A percentile compares a stretch with the other conserved stretches of the same genome.
These are phyloP conservation scores for Colletotrichum chlorophyti DNA, from an alignment of 2,329 filamentous ascomycete genomes.

Conservation along the genomic window DNA sequence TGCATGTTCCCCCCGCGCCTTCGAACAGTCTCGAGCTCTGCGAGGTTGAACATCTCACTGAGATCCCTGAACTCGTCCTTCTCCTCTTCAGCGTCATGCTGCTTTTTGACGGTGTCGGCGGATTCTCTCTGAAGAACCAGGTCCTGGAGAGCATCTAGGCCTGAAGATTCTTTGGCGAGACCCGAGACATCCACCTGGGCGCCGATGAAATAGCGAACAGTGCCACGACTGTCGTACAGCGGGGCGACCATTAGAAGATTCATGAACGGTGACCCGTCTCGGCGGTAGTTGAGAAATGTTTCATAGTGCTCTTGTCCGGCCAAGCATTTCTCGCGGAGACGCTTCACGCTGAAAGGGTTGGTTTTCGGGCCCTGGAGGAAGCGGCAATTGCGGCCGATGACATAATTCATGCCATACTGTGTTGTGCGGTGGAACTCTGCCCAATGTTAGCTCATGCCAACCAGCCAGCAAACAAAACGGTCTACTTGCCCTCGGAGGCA, in stretches of 20 bases:
- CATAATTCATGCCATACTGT: slow-evolving; percentile 76
- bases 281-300: slow-evolving; percentile 77
- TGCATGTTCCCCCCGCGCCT: slow-evolving; percentile 71
- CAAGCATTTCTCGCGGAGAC: slow-evolving; percentile 66
- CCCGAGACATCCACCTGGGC: slow-evolving; percentile 76
- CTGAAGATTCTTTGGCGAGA: slow-evolving; percentile 69
- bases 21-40: slow-evolving; percentile 70
- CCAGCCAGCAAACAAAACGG: rapidly evolving
- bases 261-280: slow-evolving; percentile 80
- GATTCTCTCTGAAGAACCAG: slow-evolving; percentile 47
- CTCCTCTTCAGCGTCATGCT: slow-evolving; percentile 19
- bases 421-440: slow-evolving; percentile 77
- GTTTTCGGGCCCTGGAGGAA: slow-evolving; percentile 80
- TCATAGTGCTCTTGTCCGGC: slow-evolving; percentile 75
- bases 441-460: background rate
- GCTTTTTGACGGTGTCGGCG: slow-evolving; percentile 35
- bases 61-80: slow-evolving; percentile 69
- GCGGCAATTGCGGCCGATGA: slow-evolving; percentile 78
- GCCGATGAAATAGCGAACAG: slow-evolving; percentile 72
- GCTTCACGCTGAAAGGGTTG: slow-evolving; percentile 64
- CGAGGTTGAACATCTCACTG: slow-evolving; percentile 72
- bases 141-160: slow-evolving; percentile 66
- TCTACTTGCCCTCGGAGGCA: slow-evolving; percentile 69
- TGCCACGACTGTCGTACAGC: slow-evolving; percentile 70
- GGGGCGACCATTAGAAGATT: slow-evolving; percentile 79